Percentiles rank a stretch among this genome's conserved stretches.
These are phyloP conservation scores for Phytophthora pinifolia DNA, from an alignment of 352 stramenopile species.

Conservation along the genomic window DNA sequence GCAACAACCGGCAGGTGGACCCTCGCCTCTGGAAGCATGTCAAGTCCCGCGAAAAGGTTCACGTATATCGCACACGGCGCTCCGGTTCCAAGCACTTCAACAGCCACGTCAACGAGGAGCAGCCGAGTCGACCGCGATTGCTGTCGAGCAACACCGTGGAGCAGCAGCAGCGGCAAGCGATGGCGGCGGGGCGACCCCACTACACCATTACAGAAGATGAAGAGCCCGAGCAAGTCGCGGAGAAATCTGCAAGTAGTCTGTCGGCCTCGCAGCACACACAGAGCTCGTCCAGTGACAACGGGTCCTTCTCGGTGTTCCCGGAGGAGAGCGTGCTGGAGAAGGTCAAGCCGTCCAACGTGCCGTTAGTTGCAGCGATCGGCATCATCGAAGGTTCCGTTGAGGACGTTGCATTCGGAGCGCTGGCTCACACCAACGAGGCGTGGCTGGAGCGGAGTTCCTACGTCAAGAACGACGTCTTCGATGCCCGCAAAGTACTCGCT, in stretches of 20 bases:
- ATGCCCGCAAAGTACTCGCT: constrained; percentile 38
- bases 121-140: constrained; percentile 40
- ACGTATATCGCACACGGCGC: constrained; percentile 57
- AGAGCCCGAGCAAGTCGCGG: constrained; percentile 5
- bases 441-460: constrained; percentile 46
- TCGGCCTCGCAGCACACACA: constrained; percentile 23
- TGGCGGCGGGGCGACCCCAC: constrained; percentile 25
- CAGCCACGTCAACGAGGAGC: constrained; percentile 24
- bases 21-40: constrained; percentile 53
- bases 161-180: constrained; percentile 31
- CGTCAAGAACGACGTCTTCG: constrained; percentile 45
- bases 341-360: constrained; percentile 35
- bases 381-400: constrained; percentile 44
- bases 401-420: constrained; percentile 45
- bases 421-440: constrained; percentile 36
- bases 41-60: constrained; percentile 57
- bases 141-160: constrained; percentile 44
- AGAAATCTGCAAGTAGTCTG: constrained; percentile 20
- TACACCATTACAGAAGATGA: constrained; percentile 28
- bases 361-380: constrained; percentile 35
- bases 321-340: constrained; percentile 43
- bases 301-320: constrained; percentile 38
- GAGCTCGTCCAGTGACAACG: constrained; percentile 43
- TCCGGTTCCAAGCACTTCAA: constrained; percentile 26
- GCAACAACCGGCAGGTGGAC: constrained; percentile 40